Conservation (phyloP, 306 rosid genomes). For the Trifolium dubium region DNA sequence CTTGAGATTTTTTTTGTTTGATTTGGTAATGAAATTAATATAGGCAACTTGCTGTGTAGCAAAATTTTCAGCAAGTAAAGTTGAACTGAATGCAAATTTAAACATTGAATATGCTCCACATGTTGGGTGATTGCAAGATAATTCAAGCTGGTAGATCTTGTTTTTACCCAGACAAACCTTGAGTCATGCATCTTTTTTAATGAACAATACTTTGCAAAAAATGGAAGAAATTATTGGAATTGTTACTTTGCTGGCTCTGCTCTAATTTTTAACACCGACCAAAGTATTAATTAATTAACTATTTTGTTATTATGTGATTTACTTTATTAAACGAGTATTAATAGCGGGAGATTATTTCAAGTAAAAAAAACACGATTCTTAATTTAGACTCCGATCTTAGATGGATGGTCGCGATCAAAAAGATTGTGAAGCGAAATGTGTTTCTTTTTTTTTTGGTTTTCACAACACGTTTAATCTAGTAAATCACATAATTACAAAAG, state of each 20-base stretch:
- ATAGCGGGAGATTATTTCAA: too few species aligned
- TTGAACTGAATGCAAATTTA: neutral
- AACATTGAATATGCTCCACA: constrained; percentile 36
- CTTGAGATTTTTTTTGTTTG: too few species aligned
- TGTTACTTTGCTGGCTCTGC: constrained; percentile 49
- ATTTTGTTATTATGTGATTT: too few species aligned
- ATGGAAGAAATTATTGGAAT: constrained; percentile 34
- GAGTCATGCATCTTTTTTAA: constrained; percentile 52
- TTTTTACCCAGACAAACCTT: constrained; percentile 37
- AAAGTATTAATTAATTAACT: constrained; percentile 33
- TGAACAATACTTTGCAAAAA: constrained; percentile 52
- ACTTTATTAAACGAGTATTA: too few species aligned
- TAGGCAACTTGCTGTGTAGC: constrained; percentile 46
- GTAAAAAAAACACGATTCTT: too few species aligned
- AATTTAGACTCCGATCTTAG: too few species aligned
- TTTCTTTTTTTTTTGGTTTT: too few species aligned
- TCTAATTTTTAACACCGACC: constrained; percentile 34
- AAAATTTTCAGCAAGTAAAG: constrained; percentile 39
- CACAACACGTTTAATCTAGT: too few species aligned
- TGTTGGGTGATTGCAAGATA: constrained; percentile 13
- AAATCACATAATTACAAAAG: neutral
- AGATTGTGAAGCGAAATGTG: too few species aligned
- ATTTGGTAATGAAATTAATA: constrained; percentile 28
- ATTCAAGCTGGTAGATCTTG: constrained; percentile 48
- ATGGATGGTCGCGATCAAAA: too few species aligned